Evolutionary conservation across 2,329 filamentous ascomycete genomes (phyloP), one percentile per base, ranked within the genome.

Genomic region (Phaeosphaeria sp.): DNA sequence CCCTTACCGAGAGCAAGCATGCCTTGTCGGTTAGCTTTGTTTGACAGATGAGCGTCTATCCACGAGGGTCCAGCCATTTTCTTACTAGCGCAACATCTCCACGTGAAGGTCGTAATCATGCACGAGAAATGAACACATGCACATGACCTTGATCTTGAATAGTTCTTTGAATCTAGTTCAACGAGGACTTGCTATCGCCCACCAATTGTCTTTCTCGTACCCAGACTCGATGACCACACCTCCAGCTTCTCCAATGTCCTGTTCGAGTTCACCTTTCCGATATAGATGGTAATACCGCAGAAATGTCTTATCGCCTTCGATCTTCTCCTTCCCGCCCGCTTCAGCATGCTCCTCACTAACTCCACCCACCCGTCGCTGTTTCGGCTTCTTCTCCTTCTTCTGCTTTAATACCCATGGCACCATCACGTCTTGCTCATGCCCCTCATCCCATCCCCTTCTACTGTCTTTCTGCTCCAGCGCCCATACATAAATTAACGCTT

Each of bases 171-270:
- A 27, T 55, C 30, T 7, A 36, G 30, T 36, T 13, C 30, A 15
- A 3, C 30, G 30, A 36, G 55, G 50, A 17, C 52, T 61, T 15
- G 82, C 85, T 73, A 97, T 89, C 53, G 89, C 92, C 94, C 94
- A 99, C 95, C 95, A 98, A 79, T 99, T 99, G 74, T 98, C 95
- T 80, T 89, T 93, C 75, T 99, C 95, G 78, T 98, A 99, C 33
- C 95, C 95, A 58, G 87, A 87, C 64, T 91, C 89, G 22, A 95
- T 69, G 15, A 97, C 87, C 49, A 78, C 79, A 7, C 93, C 95
- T 18, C 93, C 93, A 20, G 90, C 93, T 17, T 84, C 83, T 50
- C 77, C 75, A 56, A 97, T 85, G 74, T 97, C 91, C 44, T 87
- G 84, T 74, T 97, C 93, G 57, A 99, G 82, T 80, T 99, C 95